A percentile compares a stretch with the other conserved stretches of the same genome.
These are phyloP conservation scores for Apiotrichum porosum DNA, from an alignment of 1,284 basidiomycete genomes.

Conservation along the genomic window DNA sequence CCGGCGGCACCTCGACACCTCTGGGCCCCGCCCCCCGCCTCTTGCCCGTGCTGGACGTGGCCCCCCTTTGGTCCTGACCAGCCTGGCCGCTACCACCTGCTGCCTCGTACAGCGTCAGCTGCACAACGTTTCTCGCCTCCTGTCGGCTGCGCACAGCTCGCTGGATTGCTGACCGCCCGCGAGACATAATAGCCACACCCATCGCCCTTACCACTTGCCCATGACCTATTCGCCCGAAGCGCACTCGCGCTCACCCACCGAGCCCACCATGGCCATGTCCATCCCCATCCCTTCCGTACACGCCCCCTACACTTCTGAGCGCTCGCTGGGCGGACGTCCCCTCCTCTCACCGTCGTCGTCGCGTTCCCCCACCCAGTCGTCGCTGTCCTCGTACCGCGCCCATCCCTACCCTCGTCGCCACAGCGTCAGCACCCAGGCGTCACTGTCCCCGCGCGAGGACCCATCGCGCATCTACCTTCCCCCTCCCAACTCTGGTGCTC, in stretches of 20 bases:
- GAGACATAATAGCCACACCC: too few relatives aligned
- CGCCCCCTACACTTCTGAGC: background rate
- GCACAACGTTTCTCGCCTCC: too few relatives aligned
- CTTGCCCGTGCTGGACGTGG: too few relatives aligned
- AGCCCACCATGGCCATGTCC: slow-evolving; percentile 10
- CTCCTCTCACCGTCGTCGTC: slow-evolving; percentile 7
- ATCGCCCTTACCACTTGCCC: too few relatives aligned
- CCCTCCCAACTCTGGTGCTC: slow-evolving; percentile 15
- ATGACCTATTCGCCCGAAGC: slow-evolving; percentile 3
- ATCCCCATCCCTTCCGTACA: slow-evolving; percentile 10
- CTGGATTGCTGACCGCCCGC: too few relatives aligned
- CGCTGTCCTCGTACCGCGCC: slow-evolving; percentile 12
- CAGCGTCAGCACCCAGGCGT: slow-evolving; percentile 2
- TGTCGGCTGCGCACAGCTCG: too few relatives aligned
- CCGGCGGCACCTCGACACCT: background rate
- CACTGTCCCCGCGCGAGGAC: background rate
- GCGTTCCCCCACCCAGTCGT: slow-evolving; percentile 7
- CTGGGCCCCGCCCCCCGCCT: background rate
- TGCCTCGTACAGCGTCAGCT: too few relatives aligned
- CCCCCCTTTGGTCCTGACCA: background rate
- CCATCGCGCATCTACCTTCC: slow-evolving; percentile 8
- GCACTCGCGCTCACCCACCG: slow-evolving; percentile 1
- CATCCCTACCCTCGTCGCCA: slow-evolving; percentile 12
- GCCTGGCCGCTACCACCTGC: too few relatives aligned
- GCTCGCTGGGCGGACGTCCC: slow-evolving; percentile 1